These are phyloP conservation scores for Teratosphaeria nubilosa DNA, from an alignment of 2,329 filamentous ascomycete genomes.

Conservation along the genomic window DNA sequence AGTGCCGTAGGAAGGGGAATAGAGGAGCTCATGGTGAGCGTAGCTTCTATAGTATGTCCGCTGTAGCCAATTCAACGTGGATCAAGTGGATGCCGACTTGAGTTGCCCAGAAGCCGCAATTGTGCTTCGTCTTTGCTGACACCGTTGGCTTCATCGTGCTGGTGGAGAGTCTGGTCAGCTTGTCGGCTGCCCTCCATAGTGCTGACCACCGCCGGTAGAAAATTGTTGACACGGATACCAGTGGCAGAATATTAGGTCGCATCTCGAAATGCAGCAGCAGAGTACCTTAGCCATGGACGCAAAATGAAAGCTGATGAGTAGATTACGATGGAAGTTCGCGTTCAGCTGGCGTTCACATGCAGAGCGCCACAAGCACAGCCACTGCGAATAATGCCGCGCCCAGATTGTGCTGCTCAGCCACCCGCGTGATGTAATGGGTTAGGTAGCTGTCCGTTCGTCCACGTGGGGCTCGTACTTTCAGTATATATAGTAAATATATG, in stretches of 20 bases:
- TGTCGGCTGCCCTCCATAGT: neutral
- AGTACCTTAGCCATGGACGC: no score
- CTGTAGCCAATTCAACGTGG: no score
- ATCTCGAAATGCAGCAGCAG: no score
- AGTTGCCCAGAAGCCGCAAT: no score
- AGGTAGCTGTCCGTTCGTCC: neutral
- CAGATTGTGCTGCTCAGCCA: neutral
- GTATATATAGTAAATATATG: neutral
- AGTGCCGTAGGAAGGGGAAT: constrained; percentile 5
- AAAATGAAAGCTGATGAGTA: no score
- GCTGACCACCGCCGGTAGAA: neutral
- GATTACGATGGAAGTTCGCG: neutral
- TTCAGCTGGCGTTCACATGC: neutral
- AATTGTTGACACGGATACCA: no score
- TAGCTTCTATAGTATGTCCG: neutral
- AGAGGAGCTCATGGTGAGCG: neutral
- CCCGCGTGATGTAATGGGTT: neutral
- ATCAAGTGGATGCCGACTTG: no score
- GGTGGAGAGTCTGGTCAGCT: no score
- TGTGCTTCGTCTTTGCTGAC: no score
- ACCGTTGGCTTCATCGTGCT: no score
- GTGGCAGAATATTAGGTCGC: no score
- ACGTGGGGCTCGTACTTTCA: neutral
- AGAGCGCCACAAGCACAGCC: neutral
- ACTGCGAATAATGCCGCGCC: neutral